phyloP scores from a whole-genome alignment of 805 yeast species.

The Candida pseudofarinosa region DNA sequence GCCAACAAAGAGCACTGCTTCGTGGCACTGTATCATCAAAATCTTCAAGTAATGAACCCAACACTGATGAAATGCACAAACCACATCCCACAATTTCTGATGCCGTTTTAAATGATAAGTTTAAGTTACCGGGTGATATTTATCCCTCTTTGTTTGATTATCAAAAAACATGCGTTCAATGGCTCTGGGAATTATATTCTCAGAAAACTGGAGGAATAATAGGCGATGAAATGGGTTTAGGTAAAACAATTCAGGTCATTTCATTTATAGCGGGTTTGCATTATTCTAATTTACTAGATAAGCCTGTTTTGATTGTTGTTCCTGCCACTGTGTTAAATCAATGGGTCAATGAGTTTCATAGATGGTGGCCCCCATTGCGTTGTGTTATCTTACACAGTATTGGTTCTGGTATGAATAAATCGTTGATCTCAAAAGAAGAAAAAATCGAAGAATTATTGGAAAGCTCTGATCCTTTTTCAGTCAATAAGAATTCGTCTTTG shows the following conservation, averaged over 20 bases:
- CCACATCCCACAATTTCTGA: conserved; percentile 79
- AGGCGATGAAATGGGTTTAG: conserved; percentile 98
- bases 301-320: conserved; percentile 84
- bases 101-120: conserved; percentile 66
- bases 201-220: conserved; percentile 93
- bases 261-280: conserved; percentile 89
- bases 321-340: conserved; percentile 96
- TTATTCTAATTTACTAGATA: conserved; percentile 66
- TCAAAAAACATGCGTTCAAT: conserved; percentile 94
- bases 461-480: conserved; percentile 33
- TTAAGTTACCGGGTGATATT: conserved; percentile 84
- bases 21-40: conserved; percentile 18
- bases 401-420: conserved; percentile 72
- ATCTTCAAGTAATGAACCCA: conserved; percentile 8
- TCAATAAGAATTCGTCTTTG: conserved; percentile 14
- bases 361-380: conserved; percentile 97
- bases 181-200: conserved; percentile 91
- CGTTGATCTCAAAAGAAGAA: conserved; percentile 34
- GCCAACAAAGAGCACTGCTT: conserved; percentile 42
- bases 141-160: conserved; percentile 84
- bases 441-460: conserved; percentile 50
- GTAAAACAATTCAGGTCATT: conserved; percentile 90
- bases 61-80: conserved; percentile 56
- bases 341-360: conserved; percentile 95
- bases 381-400: conserved; percentile 85